Evolutionary conservation across 371 early-diverging fungal species (phyloP).

Genomic region (Apophysomyces trapeziformis): DNA sequence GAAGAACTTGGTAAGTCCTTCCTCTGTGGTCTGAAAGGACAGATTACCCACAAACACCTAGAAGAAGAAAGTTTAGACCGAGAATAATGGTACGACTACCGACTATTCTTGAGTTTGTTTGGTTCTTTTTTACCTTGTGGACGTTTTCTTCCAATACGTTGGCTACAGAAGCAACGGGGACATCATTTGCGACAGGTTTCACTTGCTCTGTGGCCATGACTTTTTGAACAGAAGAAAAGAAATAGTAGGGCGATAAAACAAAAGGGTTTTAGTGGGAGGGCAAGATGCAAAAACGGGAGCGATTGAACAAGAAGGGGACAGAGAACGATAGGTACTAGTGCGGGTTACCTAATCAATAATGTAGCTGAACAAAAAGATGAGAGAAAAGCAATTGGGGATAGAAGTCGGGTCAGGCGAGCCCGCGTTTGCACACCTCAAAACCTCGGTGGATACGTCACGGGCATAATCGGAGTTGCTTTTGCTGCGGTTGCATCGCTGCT

Average conservation of each 20-base stretch:
- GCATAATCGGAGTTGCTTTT: too few relatives aligned
- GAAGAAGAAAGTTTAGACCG: not conserved
- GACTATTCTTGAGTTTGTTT: not conserved
- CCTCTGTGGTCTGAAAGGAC: conserved; percentile 79
- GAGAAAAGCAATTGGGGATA: conserved; percentile 4
- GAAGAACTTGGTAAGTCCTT: conserved; percentile 77
- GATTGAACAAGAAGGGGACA: conserved; percentile 5
- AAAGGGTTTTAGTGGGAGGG: conserved; percentile 7
- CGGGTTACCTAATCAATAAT: conserved; percentile 9
- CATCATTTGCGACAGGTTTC: conserved; percentile 1
- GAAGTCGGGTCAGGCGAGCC: not conserved
- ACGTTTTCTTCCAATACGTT: conserved; percentile 8
- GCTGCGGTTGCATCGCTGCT: too few relatives aligned
- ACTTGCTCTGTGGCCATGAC: conserved; percentile 14
- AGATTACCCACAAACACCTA: conserved; percentile 95
- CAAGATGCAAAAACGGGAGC: conserved; percentile 9
- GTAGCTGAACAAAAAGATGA: conserved; percentile 13
- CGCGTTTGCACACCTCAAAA: not conserved
- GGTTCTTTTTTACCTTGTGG: conserved; percentile 13
- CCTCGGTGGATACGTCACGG: too few relatives aligned
- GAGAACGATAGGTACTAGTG: conserved; percentile 1
- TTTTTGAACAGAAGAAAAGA: conserved; percentile 15
- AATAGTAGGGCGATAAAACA: conserved; percentile 7
- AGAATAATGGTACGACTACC: not conserved
- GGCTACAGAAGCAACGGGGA: conserved; percentile 1